A percentile compares a stretch with the other conserved stretches of the same genome.
Evolutionary conservation across 2,329 filamentous ascomycete species (phyloP).

Genomic region (Grosmannia huntii): DNA sequence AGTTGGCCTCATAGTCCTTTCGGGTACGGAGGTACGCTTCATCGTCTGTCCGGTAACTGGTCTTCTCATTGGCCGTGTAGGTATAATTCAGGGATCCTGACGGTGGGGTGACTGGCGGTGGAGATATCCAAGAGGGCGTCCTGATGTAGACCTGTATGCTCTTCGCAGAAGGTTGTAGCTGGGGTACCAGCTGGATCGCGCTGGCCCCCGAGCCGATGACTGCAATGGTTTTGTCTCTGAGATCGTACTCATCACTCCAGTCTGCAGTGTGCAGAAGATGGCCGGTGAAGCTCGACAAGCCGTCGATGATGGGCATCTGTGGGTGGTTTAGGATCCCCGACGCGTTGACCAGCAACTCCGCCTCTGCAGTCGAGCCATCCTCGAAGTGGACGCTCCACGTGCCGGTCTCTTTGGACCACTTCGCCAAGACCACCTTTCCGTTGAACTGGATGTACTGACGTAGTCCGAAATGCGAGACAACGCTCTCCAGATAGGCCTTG

Average conservation of each 20-base stretch:
- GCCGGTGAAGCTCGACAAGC: conserved; percentile 36
- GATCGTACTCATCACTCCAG: conserved; percentile 36
- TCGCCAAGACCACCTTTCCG: too few species aligned
- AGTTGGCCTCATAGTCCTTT: too few species aligned
- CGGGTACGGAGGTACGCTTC: too few species aligned
- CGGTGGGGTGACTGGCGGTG: background rate
- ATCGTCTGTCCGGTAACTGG: too few species aligned
- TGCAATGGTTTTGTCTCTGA: conserved; percentile 32
- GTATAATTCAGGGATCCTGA: too few species aligned
- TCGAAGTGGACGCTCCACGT: too few species aligned
- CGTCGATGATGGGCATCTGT: conserved; percentile 33
- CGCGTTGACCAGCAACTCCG: conserved; percentile 26
- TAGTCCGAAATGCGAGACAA: background rate
- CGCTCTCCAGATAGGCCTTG: conserved; percentile 46
- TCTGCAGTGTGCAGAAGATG: conserved; percentile 39
- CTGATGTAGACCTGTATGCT: background rate
- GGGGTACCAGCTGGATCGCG: conserved; percentile 31
- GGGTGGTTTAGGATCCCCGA: conserved; percentile 30
- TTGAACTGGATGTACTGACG: too few species aligned
- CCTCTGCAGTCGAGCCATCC: too few species aligned
- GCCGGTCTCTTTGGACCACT: too few species aligned
- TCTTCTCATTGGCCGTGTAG: too few species aligned
- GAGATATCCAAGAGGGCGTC: background rate
- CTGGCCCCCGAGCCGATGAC: conserved; percentile 41
- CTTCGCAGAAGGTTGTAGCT: background rate